Evolutionary conservation across 352 stramenopile genomes (phyloP), one percentile per base, ranked within the genome.

Genomic region (Phytopythium delawarense): DNA sequence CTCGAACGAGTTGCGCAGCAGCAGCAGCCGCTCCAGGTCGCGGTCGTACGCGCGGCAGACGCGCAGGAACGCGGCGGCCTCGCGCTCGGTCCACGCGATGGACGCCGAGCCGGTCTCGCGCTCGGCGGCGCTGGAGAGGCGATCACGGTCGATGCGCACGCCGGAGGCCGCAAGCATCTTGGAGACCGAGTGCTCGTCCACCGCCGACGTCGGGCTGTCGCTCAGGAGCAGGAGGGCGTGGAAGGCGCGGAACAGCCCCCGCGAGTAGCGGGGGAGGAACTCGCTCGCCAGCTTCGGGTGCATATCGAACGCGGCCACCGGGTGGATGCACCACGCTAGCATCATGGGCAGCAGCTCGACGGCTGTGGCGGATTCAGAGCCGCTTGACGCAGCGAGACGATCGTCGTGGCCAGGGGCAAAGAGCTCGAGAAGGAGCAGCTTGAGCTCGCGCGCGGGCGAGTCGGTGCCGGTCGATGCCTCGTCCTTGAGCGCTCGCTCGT

Each of bases 1-100:
- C 25, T 75, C 68, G 23, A 85, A 64, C 13, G 75, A 71, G 46
- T 89, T 77, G n/a, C 60, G 60, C 18, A 87, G 66, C 39, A 73
- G 49, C 53, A 88, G 82, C 32, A 70, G 64, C 2, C 57, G 40
- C 2, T 67, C 58, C 37, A 87, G 58, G 16, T 66, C 46, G 16
- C 57, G 35, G 11, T 76, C 58, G 44, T 66, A 74, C 6, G 67
- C 66, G 18, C 71, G 50, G 25, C 66, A 76, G 66, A 84, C 81
- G 12, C 45, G 28, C 37, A 73, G 25, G 54, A 87, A 87, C 44
- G 48, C 12, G 5, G 21, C 20, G 2, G 49, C 62, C 3, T 66
- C 52, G 12, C 42, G 18, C 20, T 62, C 46, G 0, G 12, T 23
- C 55, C 39, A 55, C 20, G 32, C 11, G 46, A 12, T 32, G 23